These are phyloP conservation scores for Nevesoporus exiguus DNA, from an alignment of 768 basidiomycete species.

Conservation along the genomic window DNA sequence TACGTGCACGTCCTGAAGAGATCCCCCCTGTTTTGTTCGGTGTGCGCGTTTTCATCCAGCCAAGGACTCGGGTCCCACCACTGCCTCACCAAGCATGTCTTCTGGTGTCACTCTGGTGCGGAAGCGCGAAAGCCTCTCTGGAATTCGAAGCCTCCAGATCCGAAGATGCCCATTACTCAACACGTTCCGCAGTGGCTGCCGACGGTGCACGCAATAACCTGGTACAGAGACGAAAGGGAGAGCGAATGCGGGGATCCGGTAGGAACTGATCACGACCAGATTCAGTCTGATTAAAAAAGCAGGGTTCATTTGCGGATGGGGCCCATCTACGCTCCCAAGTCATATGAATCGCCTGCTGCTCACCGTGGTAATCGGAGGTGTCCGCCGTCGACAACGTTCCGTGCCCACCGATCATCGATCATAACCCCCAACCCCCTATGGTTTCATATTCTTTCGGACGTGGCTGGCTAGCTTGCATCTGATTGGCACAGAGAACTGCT, in stretches of 20 bases:
- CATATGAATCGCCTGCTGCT: slow-evolving; percentile 15
- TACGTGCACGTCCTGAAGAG: slow-evolving; percentile 3
- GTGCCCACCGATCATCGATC: slow-evolving; percentile 7
- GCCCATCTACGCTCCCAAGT: slow-evolving; percentile 13
- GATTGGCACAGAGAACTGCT: slow-evolving; percentile 18
- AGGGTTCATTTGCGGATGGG: slow-evolving; percentile 3
- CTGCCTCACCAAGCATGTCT: background rate
- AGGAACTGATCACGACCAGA: slow-evolving; percentile 11
- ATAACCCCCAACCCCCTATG: background rate
- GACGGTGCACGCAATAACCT: background rate
- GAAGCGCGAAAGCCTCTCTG: slow-evolving; percentile 13
- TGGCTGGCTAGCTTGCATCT: slow-evolving; percentile 3
- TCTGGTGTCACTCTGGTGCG: slow-evolving; percentile 4
- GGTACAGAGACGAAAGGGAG: background rate
- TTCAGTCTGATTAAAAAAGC: slow-evolving; percentile 18
- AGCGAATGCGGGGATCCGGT: slow-evolving; percentile 10
- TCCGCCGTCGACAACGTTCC: slow-evolving; percentile 13
- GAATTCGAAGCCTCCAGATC: slow-evolving; percentile 14
- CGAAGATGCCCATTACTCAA: slow-evolving; percentile 8
- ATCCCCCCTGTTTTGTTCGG: background rate
- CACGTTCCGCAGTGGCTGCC: background rate
- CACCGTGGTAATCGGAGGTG: slow-evolving; percentile 25
- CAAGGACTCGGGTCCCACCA: background rate
- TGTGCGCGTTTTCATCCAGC: background rate
- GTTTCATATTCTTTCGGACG: background rate